phyloP scores from a whole-genome alignment of 257 asterid genomes.

The Solanum medicagineum region DNA sequence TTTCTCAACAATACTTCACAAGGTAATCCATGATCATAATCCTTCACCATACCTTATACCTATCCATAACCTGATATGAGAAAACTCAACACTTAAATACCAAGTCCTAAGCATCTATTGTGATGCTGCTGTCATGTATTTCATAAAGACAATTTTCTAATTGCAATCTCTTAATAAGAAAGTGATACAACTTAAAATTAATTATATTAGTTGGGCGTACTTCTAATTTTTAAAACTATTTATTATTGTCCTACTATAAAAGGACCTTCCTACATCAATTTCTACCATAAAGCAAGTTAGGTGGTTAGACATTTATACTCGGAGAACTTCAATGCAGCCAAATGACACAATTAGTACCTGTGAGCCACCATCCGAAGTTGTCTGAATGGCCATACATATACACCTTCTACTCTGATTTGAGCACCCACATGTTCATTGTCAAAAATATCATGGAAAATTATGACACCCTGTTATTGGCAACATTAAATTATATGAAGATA shows the following conservation, averaged over 20 bases:
- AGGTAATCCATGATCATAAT: not conserved
- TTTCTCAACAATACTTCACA: not conserved
- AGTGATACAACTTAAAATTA: not conserved
- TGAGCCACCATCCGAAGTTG: slow-evolving; percentile 88
- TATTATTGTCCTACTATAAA: not conserved
- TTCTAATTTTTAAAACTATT: not conserved
- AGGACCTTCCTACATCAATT: not conserved
- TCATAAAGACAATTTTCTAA: not conserved
- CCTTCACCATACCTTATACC: not conserved
- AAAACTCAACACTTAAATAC: not conserved
- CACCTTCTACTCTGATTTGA: slow-evolving; percentile 90
- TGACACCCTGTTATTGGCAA: slow-evolving; percentile 47
- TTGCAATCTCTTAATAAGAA: not conserved
- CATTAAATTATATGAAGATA: not conserved
- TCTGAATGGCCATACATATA: slow-evolving; percentile 98
- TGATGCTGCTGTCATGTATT: not conserved
- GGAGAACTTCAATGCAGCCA: not conserved
- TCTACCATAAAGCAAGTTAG: not conserved
- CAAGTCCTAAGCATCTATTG: not conserved
- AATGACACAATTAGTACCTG: slow-evolving; percentile 37
- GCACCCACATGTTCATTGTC: slow-evolving; percentile 79
- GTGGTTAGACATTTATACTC: not conserved
- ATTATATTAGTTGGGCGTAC: not conserved
- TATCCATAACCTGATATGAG: not conserved
- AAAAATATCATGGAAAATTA: slow-evolving; percentile 86